Percentiles rank a stretch among this genome's conserved stretches.
These are phyloP conservation scores for Ceraceosorus guamensis DNA, from an alignment of 1,284 basidiomycete species.

Conservation along the genomic window DNA sequence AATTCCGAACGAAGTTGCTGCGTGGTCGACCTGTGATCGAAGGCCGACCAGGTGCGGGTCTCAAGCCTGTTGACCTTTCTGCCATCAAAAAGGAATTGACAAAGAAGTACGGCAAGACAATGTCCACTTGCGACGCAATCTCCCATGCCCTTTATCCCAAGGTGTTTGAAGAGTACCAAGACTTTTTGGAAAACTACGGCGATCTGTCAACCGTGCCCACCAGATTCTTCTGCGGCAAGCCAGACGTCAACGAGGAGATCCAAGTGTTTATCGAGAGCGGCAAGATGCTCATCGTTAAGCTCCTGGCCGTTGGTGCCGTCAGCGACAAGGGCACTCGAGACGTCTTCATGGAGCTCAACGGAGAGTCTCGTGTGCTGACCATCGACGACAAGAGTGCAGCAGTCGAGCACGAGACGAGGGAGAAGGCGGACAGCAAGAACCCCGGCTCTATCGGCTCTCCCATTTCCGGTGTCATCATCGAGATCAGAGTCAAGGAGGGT, in stretches of 20 bases:
- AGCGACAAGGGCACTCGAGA: constrained; percentile 86
- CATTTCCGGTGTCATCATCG: constrained; percentile 85
- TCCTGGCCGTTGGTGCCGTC: constrained; percentile 90
- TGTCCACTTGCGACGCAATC: constrained; percentile 72
- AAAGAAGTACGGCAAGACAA: constrained; percentile 88
- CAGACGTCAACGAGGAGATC: constrained; percentile 88
- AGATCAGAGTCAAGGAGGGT: constrained; percentile 93
- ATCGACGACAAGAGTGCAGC: constrained; percentile 94
- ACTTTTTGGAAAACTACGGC: constrained; percentile 88
- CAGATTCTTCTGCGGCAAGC: constrained; percentile 91
- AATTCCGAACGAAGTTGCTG: constrained; percentile 84
- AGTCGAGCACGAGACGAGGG: constrained; percentile 79
- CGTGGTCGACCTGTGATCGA: constrained; percentile 90
- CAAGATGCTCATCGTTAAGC: constrained; percentile 85
- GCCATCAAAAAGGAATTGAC: constrained; percentile 87
- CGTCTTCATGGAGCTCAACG: constrained; percentile 79
- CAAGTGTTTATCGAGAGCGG: constrained; percentile 94
- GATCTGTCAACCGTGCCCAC: constrained; percentile 77
- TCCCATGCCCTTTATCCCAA: constrained; percentile 96
- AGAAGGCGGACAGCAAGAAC: constrained; percentile 83
- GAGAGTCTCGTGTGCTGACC: constrained; percentile 49
- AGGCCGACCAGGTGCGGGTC: constrained; percentile 76
- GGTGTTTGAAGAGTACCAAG: constrained; percentile 93
- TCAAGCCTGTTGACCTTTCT: constrained; percentile 88
- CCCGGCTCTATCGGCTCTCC: constrained; percentile 86